Evolutionary conservation across 768 basidiomycete genomes (phyloP), one percentile per base, ranked within the genome.

Genomic region (Leucocoprinus sp.): DNA sequence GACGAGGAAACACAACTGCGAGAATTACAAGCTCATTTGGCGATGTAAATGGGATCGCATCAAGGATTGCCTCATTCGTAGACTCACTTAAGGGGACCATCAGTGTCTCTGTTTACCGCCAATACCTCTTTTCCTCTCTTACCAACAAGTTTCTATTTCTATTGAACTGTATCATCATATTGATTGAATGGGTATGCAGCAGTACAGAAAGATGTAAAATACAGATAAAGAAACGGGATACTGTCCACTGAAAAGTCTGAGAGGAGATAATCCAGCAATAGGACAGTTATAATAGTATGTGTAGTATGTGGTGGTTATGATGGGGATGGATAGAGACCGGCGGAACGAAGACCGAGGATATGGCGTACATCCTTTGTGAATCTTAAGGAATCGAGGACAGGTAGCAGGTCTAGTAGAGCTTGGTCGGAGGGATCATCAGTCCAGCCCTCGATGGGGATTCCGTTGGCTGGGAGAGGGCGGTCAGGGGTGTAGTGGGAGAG

Each of bases 391-490:
- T 99, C 96, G 43, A 99, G 78, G 43, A 99, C 84, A 15, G 96
- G 96, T 19, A 99, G 69, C 41, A 97, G 76, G 67, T 98, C 93
- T 45, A 99, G 82, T 45, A 99, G 70, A 17, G 95, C 96, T 65
- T 98, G 91, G 67, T 99, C 96, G 49, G 83, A 80, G 24, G 91
- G 93, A 65, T 99, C 96, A 50, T 93, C 84, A 18, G 93, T 97
- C 96, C 96, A 98, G 39, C 96, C 96, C 72, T 98, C 95, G 64
- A 99, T 91, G 26, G 96, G 96, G 58, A 99, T 92, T 42, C 93
- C 96, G 62, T 99, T 99, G 43, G 90, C 96, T 98, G 60, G 36
- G 43, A 39, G 33, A 18, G 19, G 23, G 14, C 18, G 11, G 21
- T 12, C 21, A 17, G 39, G n/a, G 4, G 31, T 19, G 23, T 15